Evolutionary conservation across 2,329 filamentous ascomycete species (phyloP).

Genomic region (Ampelomyces quisqualis): DNA sequence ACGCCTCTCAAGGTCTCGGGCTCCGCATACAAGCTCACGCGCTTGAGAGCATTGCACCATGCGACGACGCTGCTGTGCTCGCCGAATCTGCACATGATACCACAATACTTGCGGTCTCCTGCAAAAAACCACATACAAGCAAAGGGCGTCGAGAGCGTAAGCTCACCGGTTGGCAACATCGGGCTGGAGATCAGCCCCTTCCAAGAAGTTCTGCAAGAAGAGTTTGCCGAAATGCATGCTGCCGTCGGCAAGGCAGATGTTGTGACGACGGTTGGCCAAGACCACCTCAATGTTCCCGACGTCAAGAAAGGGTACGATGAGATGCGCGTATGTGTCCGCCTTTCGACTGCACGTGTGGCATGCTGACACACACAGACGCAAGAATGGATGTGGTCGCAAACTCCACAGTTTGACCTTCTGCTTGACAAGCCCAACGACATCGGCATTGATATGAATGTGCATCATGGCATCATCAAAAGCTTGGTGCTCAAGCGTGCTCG

Average conservation of each 20-base stretch:
- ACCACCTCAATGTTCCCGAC: conserved; percentile 52
- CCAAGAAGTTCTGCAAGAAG: conserved; percentile 49
- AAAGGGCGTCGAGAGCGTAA: conserved; percentile 87
- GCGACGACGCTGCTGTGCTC: conserved; percentile 84
- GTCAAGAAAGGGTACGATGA: conserved; percentile 65
- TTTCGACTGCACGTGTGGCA: background rate
- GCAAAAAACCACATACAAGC: conserved; percentile 74
- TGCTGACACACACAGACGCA: conserved; percentile 53
- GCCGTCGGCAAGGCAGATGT: conserved; percentile 40
- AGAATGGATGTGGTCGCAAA: conserved; percentile 82
- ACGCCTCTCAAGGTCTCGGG: conserved; percentile 76
- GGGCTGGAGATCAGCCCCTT: conserved; percentile 55
- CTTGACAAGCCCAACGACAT: conserved; percentile 51
- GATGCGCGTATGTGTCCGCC: conserved; percentile 54
- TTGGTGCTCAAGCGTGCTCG: conserved; percentile 36
- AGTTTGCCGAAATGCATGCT: conserved; percentile 69
- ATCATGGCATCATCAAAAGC: conserved; percentile 58
- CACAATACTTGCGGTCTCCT: conserved; percentile 72
- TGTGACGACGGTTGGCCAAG: conserved; percentile 55
- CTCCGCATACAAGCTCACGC: conserved; percentile 90
- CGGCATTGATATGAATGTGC: conserved; percentile 42
- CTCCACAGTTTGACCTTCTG: conserved; percentile 73
- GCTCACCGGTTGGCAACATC: conserved; percentile 80
- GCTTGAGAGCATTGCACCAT: conserved; percentile 80
- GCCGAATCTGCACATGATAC: conserved; percentile 70